A percentile compares a stretch with the other conserved stretches of the same genome.
Conservation (phyloP, 192 early-diverging fungal genomes). For the Coemansia sp. region DNA sequence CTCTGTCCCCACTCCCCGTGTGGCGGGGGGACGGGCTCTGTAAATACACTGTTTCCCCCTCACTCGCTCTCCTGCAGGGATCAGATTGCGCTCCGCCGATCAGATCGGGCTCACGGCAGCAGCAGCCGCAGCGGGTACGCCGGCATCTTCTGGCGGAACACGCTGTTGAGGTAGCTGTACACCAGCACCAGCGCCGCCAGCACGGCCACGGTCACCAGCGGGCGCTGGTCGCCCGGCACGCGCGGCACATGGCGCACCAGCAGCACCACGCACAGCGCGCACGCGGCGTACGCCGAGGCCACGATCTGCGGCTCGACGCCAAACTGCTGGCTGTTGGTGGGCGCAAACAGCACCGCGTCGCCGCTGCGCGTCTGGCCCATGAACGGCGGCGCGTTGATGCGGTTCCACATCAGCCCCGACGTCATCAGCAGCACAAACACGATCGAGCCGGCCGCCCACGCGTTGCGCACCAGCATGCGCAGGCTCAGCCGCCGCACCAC, state of each 20-base stretch:
- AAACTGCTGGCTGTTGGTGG: conserved; percentile 42
- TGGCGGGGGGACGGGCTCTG: not conserved
- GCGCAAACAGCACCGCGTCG: conserved; percentile 38
- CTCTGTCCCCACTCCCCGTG: not conserved
- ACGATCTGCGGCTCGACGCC: conserved; percentile 51
- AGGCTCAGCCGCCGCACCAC: conserved; percentile 26
- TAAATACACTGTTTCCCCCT: not conserved
- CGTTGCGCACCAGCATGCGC: conserved; percentile 26
- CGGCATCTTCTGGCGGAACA: conserved; percentile 50
- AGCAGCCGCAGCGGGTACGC: conserved; percentile 47
- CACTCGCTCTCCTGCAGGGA: too few species aligned
- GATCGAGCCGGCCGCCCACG: conserved; percentile 28
- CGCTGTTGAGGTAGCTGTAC: conserved; percentile 50
- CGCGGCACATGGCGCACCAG: conserved; percentile 44
- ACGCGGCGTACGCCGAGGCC: conserved; percentile 37
- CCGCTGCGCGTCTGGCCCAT: conserved; percentile 35
- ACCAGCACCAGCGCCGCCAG: conserved; percentile 27
- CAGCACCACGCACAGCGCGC: conserved; percentile 42
- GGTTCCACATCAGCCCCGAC: conserved; percentile 51
- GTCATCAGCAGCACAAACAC: conserved; percentile 51
- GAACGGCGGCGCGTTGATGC: conserved; percentile 45
- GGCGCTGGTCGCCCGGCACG: conserved; percentile 36
- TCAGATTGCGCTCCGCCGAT: not conserved
- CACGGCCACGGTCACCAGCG: conserved; percentile 38
- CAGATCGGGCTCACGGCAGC: conserved; percentile 14